Evolutionary conservation across 202 grass and related monocot species (phyloP), one percentile per base, ranked within the genome.

Genomic region (Miscanthus sacchariflorus): DNA sequence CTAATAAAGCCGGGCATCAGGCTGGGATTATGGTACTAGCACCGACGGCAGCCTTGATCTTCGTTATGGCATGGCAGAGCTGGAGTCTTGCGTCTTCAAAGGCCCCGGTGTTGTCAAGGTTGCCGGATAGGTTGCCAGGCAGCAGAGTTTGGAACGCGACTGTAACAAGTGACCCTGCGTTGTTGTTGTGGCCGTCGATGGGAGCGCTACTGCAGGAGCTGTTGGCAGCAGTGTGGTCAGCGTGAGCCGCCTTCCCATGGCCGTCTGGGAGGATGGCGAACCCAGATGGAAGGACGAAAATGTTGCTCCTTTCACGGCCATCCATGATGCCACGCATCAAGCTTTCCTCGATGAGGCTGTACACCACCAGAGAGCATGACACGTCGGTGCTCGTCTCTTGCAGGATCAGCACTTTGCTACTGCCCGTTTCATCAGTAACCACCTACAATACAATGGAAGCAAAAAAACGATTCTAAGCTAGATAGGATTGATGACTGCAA

Each of bases 191-290:
- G 33, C 28, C 35, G 7, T 5, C 52, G 17, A 30, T 40, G 13
- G 10, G 43, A 58, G 71, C 30, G 38, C 18, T 56, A 17, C 2
- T 40, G 2, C 13, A 64, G 1, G 18, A 65, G 11, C 65, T 14
- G 40, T 28, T 30, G 5, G 75, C 4, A 14, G 65, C 39, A 35
- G 36, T 12, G 21, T 24, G 43, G 54, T 3, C 21, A 38, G 9
- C 13, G 39, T 4, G 42, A 38, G 17, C 13, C 50, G 17, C 13
- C 50, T 82, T 49, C 15, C 52, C 66, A 6, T 52, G 63, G 12
- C 89, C 87, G n/a, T 95, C 95, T 1, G 95, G 93, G n/a, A 90
- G 68, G 86, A 98, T 87, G 61, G 87, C 86, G 12, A 98, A 98
- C 19, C 93, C 95, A 6, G 93, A 98, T 2, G 95, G 95, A 8